Evolutionary conservation across 106 monocot species (phyloP), one percentile per base, ranked within the genome.

Genomic region (Chionographis japonica): DNA sequence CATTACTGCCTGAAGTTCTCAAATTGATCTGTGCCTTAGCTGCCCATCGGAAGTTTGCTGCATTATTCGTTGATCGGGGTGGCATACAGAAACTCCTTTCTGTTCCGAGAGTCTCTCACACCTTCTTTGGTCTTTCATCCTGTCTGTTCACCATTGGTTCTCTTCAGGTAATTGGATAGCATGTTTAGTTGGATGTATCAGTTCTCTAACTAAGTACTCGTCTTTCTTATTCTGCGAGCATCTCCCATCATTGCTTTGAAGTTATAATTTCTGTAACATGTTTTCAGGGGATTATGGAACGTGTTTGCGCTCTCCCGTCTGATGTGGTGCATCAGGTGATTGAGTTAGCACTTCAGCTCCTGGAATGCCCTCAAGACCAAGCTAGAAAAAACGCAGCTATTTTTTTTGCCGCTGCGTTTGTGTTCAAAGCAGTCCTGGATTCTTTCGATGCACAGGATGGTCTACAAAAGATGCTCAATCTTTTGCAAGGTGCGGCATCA

Each of bases 61-160:
- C 92, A 1, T 52, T 92, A 51, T 97, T 97, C 81, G 85, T 97
- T 69, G 97, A 97, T 79, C 77, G 89, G 51, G 89, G 89, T 74
- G 97, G 97, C 12, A 90, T 97, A 16, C 92, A 92, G 46, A 92
- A 83, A 63, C 89, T 97, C 27, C 79, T 97, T 6, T 77, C 86
- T 58, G 81, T 92, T 40, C 81, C 61, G 50, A 89, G 89, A 70
- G 67, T 67, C 54, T 20, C 78, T 42, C 82, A 89, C 43, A 89
- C 97, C 6, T 92, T 77, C 36, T 82, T 87, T 55, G 92, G 89
- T 10, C 80, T 97, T 70, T 92, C 97, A 15, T 89, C 92, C 1
- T 92, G 97, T 78, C 90, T 97, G 60, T 92, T 85, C 70, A 97
- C 97, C 2, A 89, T 97, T 75, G 97, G 97, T 12, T 90, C 92